Percentiles rank a stretch among this genome's conserved stretches.
Conservation (phyloP, 1,139 yeast genomes). For the Hansenula lynferdii region DNA sequence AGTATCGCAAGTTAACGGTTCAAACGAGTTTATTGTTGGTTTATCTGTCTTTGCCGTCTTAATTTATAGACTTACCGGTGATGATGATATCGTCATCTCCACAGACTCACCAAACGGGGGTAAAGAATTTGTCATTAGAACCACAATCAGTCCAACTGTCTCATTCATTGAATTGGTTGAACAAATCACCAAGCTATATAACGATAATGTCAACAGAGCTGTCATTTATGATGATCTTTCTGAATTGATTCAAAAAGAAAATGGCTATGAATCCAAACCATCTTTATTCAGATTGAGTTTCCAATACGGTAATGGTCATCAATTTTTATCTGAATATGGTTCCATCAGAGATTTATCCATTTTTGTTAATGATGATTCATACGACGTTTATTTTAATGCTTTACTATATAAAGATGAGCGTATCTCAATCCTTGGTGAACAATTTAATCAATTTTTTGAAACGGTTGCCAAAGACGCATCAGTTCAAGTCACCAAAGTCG, state of each 20-base stretch:
- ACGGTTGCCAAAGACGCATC: constrained; percentile 33
- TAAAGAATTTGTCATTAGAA: constrained; percentile 55
- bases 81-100: constrained; percentile 87
- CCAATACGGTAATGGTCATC: constrained; percentile 40
- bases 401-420: constrained; percentile 70
- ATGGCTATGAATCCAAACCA: constrained; percentile 53
- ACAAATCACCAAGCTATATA: constrained; percentile 40
- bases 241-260: constrained; percentile 40
- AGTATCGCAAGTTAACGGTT: constrained; percentile 19
- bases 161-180: constrained; percentile 49
- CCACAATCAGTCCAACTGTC: constrained; percentile 47
- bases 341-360: constrained; percentile 63
- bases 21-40: constrained; percentile 43
- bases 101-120: constrained; percentile 43
- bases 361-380: constrained; percentile 32
- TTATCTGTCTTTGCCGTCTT: constrained; percentile 71
- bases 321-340: constrained; percentile 42
- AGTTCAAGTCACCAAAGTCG: constrained; percentile 51
- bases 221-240: constrained; percentile 58
- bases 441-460: constrained; percentile 51
- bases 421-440: constrained; percentile 66
- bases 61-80: constrained; percentile 82
- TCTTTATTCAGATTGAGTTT: constrained; percentile 41
- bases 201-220: constrained; percentile 34
- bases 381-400: constrained; percentile 63